phyloP scores from a whole-genome alignment of 2,329 filamentous ascomycete genomes.

The Geosmithia morbida region DNA sequence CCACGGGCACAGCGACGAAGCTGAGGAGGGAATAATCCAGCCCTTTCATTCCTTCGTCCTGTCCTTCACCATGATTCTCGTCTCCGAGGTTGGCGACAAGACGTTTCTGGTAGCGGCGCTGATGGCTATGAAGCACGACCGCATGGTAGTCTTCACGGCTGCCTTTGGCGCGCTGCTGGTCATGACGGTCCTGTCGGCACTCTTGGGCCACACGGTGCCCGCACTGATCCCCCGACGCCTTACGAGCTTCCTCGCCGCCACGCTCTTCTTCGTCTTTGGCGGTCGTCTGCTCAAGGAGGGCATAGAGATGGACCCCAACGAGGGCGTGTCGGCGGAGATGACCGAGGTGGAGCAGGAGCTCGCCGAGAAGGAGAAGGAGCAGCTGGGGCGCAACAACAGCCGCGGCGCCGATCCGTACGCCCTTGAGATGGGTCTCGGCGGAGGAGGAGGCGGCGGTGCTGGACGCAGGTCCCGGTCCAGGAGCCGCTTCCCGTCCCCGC shows the following conservation, averaged over 20 bases:
- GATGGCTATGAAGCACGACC: slow-evolving; percentile 98
- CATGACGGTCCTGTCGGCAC: slow-evolving; percentile 90
- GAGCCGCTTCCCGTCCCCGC: slow-evolving; percentile 65
- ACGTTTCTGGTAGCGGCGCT: slow-evolving; percentile 93
- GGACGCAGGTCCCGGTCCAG: slow-evolving; percentile 55
- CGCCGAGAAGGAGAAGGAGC: slow-evolving; percentile 78
- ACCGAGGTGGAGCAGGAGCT: slow-evolving; percentile 90
- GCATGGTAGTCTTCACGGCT: slow-evolving; percentile 83
- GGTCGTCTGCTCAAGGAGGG: slow-evolving; percentile 74
- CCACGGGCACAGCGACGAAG: slow-evolving; percentile 18
- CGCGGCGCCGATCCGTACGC: slow-evolving; percentile 58
- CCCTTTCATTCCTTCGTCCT: slow-evolving; percentile 81
- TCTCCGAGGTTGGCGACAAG: slow-evolving; percentile 96
- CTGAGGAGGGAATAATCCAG: slow-evolving; percentile 54
- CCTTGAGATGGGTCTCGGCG: slow-evolving; percentile 64
- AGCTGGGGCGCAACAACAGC: slow-evolving; percentile 43
- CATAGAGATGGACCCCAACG: slow-evolving; percentile 73
- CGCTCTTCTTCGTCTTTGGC: slow-evolving; percentile 82
- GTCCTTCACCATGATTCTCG: slow-evolving; percentile 92
- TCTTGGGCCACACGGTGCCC: slow-evolving; percentile 85
- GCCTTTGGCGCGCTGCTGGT: slow-evolving; percentile 82
- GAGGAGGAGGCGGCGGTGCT: slow-evolving; percentile 4
- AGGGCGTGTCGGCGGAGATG: slow-evolving; percentile 94
- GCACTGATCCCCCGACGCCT: slow-evolving; percentile 80
- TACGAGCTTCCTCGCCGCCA: slow-evolving; percentile 74